Base-by-base conservation (phyloP, 257 asterid genomes). In the Jasminum sambac region DNA sequence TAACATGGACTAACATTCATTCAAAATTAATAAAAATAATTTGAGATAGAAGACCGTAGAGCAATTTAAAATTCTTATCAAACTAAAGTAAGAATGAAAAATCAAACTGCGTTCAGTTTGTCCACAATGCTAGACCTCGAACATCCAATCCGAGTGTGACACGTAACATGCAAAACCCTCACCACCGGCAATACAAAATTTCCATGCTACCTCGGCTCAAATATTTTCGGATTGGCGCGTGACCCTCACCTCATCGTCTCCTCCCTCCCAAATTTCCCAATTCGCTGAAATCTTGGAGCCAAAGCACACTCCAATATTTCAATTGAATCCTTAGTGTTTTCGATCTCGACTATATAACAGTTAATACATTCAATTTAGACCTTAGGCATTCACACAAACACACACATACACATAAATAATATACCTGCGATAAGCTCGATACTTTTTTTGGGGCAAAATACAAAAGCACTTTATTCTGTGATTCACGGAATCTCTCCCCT, bases 241-340 rank as follows among this genome's bases (percentile, higher is more conserved):
- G 75, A 55, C 36, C 62, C 36, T 16, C 58, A 17, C 50, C 14
- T 36, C 3, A 8, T 19, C 62, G 63, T 67, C 73, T 14, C 58
- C 78, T 68, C 81, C 83, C 83, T 72, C 83, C 62, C 74, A 52
- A 66, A 66, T 71, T 76, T 79, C 82, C 73, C 71, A 76, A 73
- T 78, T 78, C 75, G 64, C 87, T 63, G 81, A 85, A 76, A 76
- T 73, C 80, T 83, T 78, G 95, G 95, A 83, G 89, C 92, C 95
- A 82, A 86, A 86, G 74, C 75, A 67, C 72, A 14, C 76, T 69
- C 68, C 52, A 72, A 68, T 66, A 43, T 75, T 77, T 67, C 78
- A 70, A 69, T 77, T 72, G 44, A 74, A 77, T 69, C 44, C 23
- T 42, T 64, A 8, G 23, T 66, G 10, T 39, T 63, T 21, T 66